Evolutionary conservation across 2,329 filamentous ascomycete genomes (phyloP).

Genomic region (Emmonsiellopsis sp.): DNA sequence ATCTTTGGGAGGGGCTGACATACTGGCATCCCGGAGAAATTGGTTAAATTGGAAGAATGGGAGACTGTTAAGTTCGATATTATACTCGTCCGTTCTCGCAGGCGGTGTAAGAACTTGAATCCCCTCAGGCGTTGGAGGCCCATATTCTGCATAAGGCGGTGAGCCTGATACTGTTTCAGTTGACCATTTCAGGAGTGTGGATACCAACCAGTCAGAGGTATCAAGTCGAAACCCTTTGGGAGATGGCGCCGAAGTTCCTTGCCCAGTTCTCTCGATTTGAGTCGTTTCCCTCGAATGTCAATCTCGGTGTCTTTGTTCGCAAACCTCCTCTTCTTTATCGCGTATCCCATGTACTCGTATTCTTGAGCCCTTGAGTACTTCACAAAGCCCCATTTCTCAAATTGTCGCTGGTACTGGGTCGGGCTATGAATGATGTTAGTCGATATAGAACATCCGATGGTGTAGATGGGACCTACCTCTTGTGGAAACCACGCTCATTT

Average conservation of each 20-base stretch:
- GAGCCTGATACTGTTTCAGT: not conserved
- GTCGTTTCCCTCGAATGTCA: not conserved
- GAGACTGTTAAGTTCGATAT: constrained; percentile 1
- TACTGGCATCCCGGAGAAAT: constrained; percentile 1
- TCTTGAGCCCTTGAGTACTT: constrained; percentile 1
- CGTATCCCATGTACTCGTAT: constrained; percentile 3
- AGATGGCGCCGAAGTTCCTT: constrained; percentile 5
- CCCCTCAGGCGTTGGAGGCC: constrained; percentile 2
- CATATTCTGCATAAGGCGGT: not conserved
- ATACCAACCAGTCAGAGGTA: constrained; percentile 1
- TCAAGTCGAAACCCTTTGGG: not conserved
- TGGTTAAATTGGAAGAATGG: constrained; percentile 4
- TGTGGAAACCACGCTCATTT: not conserved
- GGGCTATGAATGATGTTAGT: not conserved
- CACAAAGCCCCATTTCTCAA: not conserved
- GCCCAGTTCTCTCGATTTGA: not conserved
- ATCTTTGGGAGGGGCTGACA: not conserved
- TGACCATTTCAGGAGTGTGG: not conserved
- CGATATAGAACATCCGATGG: not conserved
- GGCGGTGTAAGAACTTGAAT: constrained; percentile 3
- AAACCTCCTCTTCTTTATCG: constrained; percentile 1
- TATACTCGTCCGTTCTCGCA: not conserved
- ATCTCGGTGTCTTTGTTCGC: constrained; percentile 4
- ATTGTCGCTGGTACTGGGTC: not conserved
- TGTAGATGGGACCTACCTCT: not conserved